A percentile compares a stretch with the other conserved stretches of the same genome.
phyloP scores from a whole-genome alignment of 371 early-diverging fungal species.

The Circinella minor region DNA sequence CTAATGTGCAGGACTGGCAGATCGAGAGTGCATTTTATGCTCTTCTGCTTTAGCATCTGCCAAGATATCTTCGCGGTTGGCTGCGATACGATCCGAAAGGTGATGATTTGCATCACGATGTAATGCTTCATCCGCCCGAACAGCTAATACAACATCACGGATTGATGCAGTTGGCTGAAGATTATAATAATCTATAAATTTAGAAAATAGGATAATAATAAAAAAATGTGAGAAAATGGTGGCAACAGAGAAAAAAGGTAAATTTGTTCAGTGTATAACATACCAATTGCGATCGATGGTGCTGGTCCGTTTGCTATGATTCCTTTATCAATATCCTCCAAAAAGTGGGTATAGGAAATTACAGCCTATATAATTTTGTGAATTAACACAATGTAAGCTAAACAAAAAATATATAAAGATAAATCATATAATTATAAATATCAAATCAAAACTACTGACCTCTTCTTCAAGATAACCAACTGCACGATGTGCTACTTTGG shows the following conservation, averaged over 20 bases:
- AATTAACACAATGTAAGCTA: background rate
- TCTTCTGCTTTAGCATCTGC: constrained; percentile 12
- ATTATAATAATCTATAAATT: constrained; percentile 83
- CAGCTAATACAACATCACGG: constrained; percentile 91
- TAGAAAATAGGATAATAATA: background rate
- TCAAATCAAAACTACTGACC: background rate
- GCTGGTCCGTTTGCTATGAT: constrained; percentile 70
- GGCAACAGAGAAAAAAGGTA: background rate
- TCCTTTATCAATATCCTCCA: constrained; percentile 88
- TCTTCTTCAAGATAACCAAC: constrained; percentile 82
- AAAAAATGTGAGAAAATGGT: background rate
- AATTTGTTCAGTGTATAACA: background rate
- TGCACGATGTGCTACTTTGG: constrained; percentile 84
- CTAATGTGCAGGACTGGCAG: background rate
- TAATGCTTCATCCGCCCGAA: constrained; percentile 96
- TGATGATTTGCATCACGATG: constrained; percentile 96
- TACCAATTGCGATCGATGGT: constrained; percentile 75
- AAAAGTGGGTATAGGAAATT: constrained; percentile 88
- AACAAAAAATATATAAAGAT: too few relatives aligned
- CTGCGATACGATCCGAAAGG: constrained; percentile 65
- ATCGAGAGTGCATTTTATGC: background rate
- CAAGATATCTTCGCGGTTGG: constrained; percentile 13
- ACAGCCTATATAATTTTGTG: constrained; percentile 68
- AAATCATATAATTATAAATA: background rate
- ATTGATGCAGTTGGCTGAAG: constrained; percentile 81